Evolutionary conservation across 2,329 filamentous ascomycete genomes (phyloP).

Genomic region (Penicillium sp.): DNA sequence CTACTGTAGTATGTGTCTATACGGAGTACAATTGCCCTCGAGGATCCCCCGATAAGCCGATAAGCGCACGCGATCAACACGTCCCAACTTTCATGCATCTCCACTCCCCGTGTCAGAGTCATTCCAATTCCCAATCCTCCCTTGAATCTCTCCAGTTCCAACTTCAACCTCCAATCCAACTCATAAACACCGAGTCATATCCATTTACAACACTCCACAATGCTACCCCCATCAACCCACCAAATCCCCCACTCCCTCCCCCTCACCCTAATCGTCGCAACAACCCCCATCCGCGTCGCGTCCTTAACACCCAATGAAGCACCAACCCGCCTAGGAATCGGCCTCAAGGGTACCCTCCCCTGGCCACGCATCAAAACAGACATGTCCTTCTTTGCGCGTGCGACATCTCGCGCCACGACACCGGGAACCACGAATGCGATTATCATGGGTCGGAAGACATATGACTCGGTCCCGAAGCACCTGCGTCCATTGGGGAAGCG

Average conservation of each 20-base stretch:
- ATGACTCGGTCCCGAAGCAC: constrained; percentile 81
- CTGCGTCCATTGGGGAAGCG: constrained; percentile 81
- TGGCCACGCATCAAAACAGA: constrained; percentile 90
- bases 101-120: background rate
- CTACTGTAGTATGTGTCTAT: background rate
- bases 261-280: constrained; percentile 91
- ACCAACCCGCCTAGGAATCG: constrained; percentile 88
- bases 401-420: constrained; percentile 69
- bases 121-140: background rate
- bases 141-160: background rate
- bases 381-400: constrained; percentile 92
- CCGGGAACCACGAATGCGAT: constrained; percentile 67
- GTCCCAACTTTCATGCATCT: constrained; percentile 1
- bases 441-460: constrained; percentile 97
- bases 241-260: constrained; percentile 49
- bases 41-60: constrained; percentile 2
- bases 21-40: background rate
- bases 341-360: constrained; percentile 76
- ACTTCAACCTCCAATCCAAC: background rate
- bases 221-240: constrained; percentile 31
- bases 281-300: constrained; percentile 65
- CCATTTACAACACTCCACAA: constrained; percentile 21
- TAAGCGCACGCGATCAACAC: constrained; percentile 16
- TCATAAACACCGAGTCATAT: background rate
- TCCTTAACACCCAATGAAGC: constrained; percentile 60